Base-by-base conservation (phyloP, 768 basidiomycete species). In the Kwoniella shandongensis region DNA sequence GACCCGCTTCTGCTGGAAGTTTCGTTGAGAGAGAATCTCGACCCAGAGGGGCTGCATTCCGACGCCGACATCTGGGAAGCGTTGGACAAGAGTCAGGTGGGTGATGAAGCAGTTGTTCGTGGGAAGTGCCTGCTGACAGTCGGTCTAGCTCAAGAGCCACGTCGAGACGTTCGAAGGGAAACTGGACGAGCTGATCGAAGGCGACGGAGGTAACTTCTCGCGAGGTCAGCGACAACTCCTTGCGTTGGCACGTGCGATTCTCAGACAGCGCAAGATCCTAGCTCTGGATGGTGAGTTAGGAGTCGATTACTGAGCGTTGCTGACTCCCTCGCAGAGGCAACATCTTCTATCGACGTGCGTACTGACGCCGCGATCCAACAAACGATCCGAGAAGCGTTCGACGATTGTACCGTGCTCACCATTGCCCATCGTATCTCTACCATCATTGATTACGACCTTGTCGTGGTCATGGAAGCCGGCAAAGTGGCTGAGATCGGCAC, bases 391-490 rank as follows among this genome's bases (percentile, higher is more conserved):
- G 42, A 60, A 1, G 18, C 50, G 13, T 61, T 69, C 13, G 38
- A 38, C 4, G 51, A 55, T 3, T 29, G 35, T 1, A 63, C 62
- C 1, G 55, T 66, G 10, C 27, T 66, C 18, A 58, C 62, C 3
- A 58, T 65, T 45, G 67, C 64, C 11, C 63, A 65, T 35, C 50
- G 67, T 12, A 64, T 64, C n/a, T 48, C 47, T 25, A 65, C 66
- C 4, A 56, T 67, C 26, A 62, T 67, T 4, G 72, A 69, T 44
- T 75, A 75, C 49, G 70, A 70, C 32, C 38, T 52, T 23, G 57
- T 74, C 0, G 44, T 74, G 12, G 68, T 70, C 10, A 57, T 74
- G 51, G 62, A 66, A 13, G 80, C 68, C 15, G 72, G 72, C 12
- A 36, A 60, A 23, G 70, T 72, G 8, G 51, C 72, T 1, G 73